phyloP scores from a whole-genome alignment of 2,329 filamentous ascomycete genomes.

The Cladosporium sp. region DNA sequence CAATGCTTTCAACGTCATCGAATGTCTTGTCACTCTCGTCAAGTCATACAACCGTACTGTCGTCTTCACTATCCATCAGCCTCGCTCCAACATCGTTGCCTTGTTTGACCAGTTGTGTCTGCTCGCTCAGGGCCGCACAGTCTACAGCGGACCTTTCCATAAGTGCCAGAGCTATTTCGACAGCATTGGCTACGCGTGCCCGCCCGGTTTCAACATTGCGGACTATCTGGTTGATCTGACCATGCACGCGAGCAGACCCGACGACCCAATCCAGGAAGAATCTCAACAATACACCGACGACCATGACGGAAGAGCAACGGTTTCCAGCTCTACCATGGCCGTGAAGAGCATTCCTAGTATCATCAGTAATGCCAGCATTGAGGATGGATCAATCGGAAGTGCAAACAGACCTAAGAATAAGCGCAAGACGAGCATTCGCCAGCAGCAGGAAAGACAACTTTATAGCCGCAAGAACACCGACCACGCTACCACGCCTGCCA shows the following conservation, averaged over 20 bases:
- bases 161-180: slow-evolving; percentile 93
- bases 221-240: slow-evolving; percentile 96
- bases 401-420: slow-evolving; percentile 62
- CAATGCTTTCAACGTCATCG: slow-evolving; percentile 97
- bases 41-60: slow-evolving; percentile 97
- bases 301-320: slow-evolving; percentile 61
- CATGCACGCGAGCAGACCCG: slow-evolving; percentile 76
- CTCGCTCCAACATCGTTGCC: slow-evolving; percentile 95
- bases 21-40: slow-evolving; percentile 88
- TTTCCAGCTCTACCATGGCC: slow-evolving; percentile 79
- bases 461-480: slow-evolving; percentile 75
- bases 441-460: slow-evolving; percentile 83
- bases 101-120: slow-evolving; percentile 93
- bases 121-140: slow-evolving; percentile 79
- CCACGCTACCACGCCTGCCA: slow-evolving; percentile 35
- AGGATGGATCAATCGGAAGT: slow-evolving; percentile 48
- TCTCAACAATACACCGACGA: slow-evolving; percentile 49
- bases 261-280: slow-evolving; percentile 51
- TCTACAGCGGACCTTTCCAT: slow-evolving; percentile 87
- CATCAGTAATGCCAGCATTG: slow-evolving; percentile 66
- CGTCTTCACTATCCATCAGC: slow-evolving; percentile 97
- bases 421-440: slow-evolving; percentile 73
- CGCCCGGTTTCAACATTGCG: slow-evolving; percentile 96
- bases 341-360: slow-evolving; percentile 87
- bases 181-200: slow-evolving; percentile 83